Evolutionary conservation across 2,329 filamentous ascomycete genomes (phyloP), one percentile per base, ranked within the genome.

Genomic region (Geosmithia flava): DNA sequence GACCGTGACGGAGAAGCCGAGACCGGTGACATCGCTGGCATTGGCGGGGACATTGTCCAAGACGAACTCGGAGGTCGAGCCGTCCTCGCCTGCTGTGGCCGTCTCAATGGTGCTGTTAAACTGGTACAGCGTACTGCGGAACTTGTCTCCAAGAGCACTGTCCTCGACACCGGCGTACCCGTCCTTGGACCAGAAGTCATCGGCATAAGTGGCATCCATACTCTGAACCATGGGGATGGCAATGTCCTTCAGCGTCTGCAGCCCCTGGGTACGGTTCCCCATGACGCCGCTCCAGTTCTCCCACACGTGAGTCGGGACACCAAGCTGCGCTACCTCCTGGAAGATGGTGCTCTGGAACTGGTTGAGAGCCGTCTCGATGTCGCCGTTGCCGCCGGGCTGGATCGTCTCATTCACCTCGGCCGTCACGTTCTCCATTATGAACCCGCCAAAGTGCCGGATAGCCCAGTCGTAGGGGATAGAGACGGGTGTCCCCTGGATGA

Each of bases 401-500:
- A 54, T 42, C 3, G 49, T 41, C 19, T 52, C 43, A 2, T 43
- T 39, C 5, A 56, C 47, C 15, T 53, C 7, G 0, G 48, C 40
- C 1, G 16, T 45, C 20, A 8, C 19, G 16, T 20, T n/a, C 19
- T 20, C 15, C 11, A 45, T 45, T 13, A 54, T 44, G 1, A 54
- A 42, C 1, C 49, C 49, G 2, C 46, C 48, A 1, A 55, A 48
- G 1, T 50, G 51, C 20, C 52, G 48, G 10, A 55, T 48, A 2
- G 42, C 44, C 15, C 42, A 52, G 19, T 53, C 52, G 33, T 53
- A 50, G 19, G 55, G 56, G 3, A 45, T 54, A 1, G 53, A 55
- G n/a, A 53, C 43, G 3, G 56, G 53, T 2, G 50, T 41, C 2
- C 52, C 54, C 42, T 56, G 54, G 2, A 57, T 48, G 3, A 56